Conservation (phyloP, 139 green algal species). For the Chlamydomonas sp. region DNA sequence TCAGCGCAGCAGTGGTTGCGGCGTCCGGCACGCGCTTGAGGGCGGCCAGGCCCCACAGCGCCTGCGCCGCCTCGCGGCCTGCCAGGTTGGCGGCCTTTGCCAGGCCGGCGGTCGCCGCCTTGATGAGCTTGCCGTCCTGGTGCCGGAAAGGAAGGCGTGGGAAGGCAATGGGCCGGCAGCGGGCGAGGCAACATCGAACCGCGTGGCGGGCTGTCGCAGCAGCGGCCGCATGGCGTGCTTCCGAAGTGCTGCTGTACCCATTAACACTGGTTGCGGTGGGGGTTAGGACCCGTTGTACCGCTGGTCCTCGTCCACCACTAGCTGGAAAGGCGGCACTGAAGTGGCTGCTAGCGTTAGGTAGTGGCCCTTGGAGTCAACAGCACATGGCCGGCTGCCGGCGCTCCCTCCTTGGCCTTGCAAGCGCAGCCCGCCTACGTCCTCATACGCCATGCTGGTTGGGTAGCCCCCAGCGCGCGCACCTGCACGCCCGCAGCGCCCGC, state of each 20-base stretch:
- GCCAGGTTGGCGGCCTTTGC: slow-evolving; percentile 48
- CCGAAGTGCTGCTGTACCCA: background rate
- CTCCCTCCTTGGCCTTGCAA: background rate
- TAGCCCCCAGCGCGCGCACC: background rate
- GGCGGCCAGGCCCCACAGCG: slow-evolving; percentile 61
- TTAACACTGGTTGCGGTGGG: background rate
- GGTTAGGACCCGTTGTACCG: background rate
- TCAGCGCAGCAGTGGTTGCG: slow-evolving; percentile 38
- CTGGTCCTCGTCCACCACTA: background rate
- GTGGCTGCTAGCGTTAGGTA: background rate
- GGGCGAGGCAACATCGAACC: background rate
- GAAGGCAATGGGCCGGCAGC: background rate
- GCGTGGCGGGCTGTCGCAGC: background rate
- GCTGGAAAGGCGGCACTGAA: too few relatives aligned
- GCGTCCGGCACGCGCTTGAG: slow-evolving; percentile 50
- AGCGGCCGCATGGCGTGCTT: background rate
- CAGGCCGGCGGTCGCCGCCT: slow-evolving; percentile 40
- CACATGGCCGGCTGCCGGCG: background rate
- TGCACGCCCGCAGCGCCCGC: slow-evolving; percentile 54
- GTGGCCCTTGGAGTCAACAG: background rate
- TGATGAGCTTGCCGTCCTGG: slow-evolving; percentile 40
- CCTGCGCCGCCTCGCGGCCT: slow-evolving; percentile 46
- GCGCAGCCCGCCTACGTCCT: background rate
- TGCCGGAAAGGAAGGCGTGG: background rate
- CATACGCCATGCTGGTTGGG: background rate